Evolutionary conservation across 495 filamentous ascomycete genomes (phyloP), one percentile per base, ranked within the genome.

Genomic region (Trichoderma erinaceum): DNA sequence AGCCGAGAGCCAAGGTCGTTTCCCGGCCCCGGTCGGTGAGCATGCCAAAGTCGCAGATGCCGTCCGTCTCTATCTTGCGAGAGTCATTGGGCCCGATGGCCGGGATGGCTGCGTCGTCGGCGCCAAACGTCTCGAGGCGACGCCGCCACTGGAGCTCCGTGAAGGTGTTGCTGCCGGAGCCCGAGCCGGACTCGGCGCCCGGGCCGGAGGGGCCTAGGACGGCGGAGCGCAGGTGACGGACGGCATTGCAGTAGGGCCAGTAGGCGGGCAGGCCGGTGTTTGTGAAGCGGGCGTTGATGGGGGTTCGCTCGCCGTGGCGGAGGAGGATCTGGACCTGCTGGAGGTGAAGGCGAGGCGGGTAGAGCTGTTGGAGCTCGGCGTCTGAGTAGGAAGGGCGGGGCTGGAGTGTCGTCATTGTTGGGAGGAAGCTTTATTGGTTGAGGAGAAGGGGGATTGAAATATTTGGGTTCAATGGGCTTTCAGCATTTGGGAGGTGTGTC

Each of bases 211-310:
- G 71, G 66, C 81, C 84, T 48, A 93, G 80, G 13, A 93, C 86
- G 73, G 88, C 85, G 71, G 90, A 87, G 46, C 85, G 85, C 75
- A 97, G 83, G 69, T 86, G 87, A 43, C 83, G 83, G 21, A 91
- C 93, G 52, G 88, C 85, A 65, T 82, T 83, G 79, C 95, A 99
- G 78, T 97, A 99, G 11, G 95, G 91, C 95, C 95, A 99, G 76
- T 91, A 95, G 72, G 89, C 78, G 67, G 78, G 76, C 21, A 97
- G 82, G n/a, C 93, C 93, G 73, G 92, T 82, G 82, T 96, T 96
- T 75, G 91, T 87, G 76, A 99, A 97, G 10, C 96, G 88, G 18
- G 91, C 83, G 21, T 86, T 89, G 18, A 98, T 91, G 41, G 94
- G 95, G 27, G 87, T 92, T 38, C 93, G 87, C 79, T 97, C 93